Conservation (phyloP, 441 rosid genomes). For the Isatis lusitanica region DNA sequence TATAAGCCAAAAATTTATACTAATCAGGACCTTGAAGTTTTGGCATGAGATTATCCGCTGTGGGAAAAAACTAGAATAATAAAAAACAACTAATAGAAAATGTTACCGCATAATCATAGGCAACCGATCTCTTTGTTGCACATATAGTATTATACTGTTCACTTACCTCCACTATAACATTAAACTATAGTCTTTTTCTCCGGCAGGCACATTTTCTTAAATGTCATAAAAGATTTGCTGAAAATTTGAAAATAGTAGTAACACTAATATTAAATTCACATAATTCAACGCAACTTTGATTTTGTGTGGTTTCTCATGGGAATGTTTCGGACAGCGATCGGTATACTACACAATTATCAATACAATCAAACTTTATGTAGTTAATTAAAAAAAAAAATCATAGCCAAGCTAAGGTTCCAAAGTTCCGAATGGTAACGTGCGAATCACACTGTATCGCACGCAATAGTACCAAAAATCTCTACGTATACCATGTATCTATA, state of each 20-base stretch:
- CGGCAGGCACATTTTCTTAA: background rate
- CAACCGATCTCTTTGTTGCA: background rate
- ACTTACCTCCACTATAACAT: background rate
- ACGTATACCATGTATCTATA: too few species aligned
- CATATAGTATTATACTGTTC: background rate
- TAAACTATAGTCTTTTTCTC: conserved; percentile 2
- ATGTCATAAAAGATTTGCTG: background rate
- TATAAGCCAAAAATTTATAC: too few species aligned
- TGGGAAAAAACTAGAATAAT: background rate
- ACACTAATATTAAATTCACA: conserved; percentile 2
- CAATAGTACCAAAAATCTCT: too few species aligned
- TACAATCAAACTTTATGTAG: too few species aligned
- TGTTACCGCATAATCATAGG: background rate
- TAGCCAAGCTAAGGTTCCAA: too few species aligned
- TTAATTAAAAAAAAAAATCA: too few species aligned
- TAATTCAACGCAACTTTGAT: conserved; percentile 11
- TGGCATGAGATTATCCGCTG: background rate
- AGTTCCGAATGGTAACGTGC: too few species aligned
- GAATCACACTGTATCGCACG: too few species aligned
- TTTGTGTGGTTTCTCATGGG: conserved; percentile 12
- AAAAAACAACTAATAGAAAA: background rate
- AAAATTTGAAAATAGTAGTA: background rate
- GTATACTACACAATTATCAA: conserved; percentile 13
- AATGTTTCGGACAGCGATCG: conserved; percentile 30
- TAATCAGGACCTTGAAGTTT: background rate